Percentiles rank a stretch among this genome's conserved stretches.
These are phyloP conservation scores for Wakefieldia striispora DNA, from an alignment of 768 basidiomycete species.

Conservation along the genomic window DNA sequence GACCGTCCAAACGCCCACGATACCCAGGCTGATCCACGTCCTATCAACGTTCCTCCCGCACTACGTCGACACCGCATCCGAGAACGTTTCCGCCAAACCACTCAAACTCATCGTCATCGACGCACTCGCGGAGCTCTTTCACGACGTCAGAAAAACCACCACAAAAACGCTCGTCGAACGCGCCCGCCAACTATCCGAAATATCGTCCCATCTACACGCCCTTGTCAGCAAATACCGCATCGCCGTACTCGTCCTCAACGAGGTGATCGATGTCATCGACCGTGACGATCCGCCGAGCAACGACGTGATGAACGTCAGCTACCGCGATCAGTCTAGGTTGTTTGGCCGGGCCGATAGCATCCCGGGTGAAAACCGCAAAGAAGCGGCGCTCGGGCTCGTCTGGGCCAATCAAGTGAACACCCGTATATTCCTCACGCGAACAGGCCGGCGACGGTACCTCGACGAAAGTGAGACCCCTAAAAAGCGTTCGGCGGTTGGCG, in stretches of 20 bases:
- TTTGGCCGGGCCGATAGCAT: slow-evolving; percentile 66
- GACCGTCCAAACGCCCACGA: slow-evolving; percentile 55
- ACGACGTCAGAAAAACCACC: slow-evolving; percentile 56
- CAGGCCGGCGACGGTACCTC: slow-evolving; percentile 62
- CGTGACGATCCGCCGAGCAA: slow-evolving; percentile 17
- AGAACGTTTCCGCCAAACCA: slow-evolving; percentile 43
- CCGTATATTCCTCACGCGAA: slow-evolving; percentile 79
- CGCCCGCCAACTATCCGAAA: slow-evolving; percentile 61
- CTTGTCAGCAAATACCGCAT: slow-evolving; percentile 63
- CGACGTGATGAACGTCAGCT: slow-evolving; percentile 49
- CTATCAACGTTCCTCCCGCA: slow-evolving; percentile 54
- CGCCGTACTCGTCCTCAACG: slow-evolving; percentile 84
- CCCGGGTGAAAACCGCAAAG: slow-evolving; percentile 61
- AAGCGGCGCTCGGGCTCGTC: slow-evolving; percentile 81
- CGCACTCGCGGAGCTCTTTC: slow-evolving; percentile 83
- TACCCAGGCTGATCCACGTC: slow-evolving; percentile 52
- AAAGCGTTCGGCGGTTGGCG: slow-evolving; percentile 23
- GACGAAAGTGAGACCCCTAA: slow-evolving; percentile 33
- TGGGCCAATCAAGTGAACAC: slow-evolving; percentile 94
- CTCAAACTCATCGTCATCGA: slow-evolving; percentile 84
- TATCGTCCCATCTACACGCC: slow-evolving; percentile 68
- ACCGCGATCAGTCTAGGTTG: slow-evolving; percentile 72
- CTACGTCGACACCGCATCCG: slow-evolving; percentile 40
- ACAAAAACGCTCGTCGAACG: slow-evolving; percentile 68
- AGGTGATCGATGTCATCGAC: slow-evolving; percentile 79